Conservation (phyloP, 495 filamentous ascomycete species). For the Podospora pseudopauciseta region DNA sequence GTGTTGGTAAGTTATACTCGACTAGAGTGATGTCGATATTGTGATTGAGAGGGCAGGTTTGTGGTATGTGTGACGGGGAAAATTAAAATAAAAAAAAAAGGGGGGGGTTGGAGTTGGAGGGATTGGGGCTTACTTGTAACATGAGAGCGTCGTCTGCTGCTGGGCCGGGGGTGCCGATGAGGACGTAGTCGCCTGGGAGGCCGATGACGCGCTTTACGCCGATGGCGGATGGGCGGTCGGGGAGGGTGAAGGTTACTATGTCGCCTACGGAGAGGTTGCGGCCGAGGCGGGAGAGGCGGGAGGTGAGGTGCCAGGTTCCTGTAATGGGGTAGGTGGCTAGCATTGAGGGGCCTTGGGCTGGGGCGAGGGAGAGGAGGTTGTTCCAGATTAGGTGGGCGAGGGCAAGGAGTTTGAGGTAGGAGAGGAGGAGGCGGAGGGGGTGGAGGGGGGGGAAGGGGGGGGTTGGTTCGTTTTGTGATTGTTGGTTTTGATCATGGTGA, state of each 20-base stretch:
- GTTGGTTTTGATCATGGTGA: not conserved
- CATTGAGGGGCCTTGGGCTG: constrained; percentile 69
- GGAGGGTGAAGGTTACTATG: constrained; percentile 74
- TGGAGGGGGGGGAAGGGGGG: constrained; percentile 28
- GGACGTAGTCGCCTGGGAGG: constrained; percentile 85
- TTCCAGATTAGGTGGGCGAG: constrained; percentile 57
- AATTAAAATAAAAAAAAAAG: no score
- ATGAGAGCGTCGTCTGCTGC: constrained; percentile 47
- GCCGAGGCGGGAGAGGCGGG: constrained; percentile 61
- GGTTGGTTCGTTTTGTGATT: not conserved
- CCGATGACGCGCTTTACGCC: constrained; percentile 82
- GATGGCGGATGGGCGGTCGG: constrained; percentile 55
- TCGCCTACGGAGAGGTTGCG: constrained; percentile 74
- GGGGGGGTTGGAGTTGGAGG: constrained; percentile 14
- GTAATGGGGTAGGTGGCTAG: constrained; percentile 67
- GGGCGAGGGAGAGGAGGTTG: constrained; percentile 50
- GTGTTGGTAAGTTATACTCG: not conserved
- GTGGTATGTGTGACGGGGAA: no score
- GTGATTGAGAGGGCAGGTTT: no score
- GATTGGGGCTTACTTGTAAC: constrained; percentile 60
- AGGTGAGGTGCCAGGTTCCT: constrained; percentile 67
- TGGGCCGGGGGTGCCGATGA: constrained; percentile 56
- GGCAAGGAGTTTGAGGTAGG: constrained; percentile 44
- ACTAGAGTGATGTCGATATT: no score
- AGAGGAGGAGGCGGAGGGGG: constrained; percentile 35